phyloP scores from a whole-genome alignment of 2,329 filamentous ascomycete genomes.

The Rasamsonia emersonii region DNA sequence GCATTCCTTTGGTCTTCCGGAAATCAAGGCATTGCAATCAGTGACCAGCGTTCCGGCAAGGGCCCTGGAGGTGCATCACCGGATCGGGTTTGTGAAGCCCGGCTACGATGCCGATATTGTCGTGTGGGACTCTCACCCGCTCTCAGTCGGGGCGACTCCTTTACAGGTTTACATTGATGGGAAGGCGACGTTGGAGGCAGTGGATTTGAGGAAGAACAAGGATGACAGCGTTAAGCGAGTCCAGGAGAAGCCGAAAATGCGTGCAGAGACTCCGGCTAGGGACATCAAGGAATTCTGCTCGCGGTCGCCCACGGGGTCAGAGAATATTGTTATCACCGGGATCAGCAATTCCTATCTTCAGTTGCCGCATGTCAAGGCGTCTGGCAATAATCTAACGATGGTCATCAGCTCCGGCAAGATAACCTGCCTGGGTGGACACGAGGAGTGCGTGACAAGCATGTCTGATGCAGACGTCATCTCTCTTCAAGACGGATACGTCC shows the following conservation, averaged over 20 bases:
- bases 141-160: conserved; percentile 51
- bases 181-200: conserved; percentile 32
- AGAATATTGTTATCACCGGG: conserved; percentile 19
- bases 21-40: conserved; percentile 50
- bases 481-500: conserved; percentile 53
- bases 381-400: conserved; percentile 33
- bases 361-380: conserved; percentile 1
- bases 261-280: conserved; percentile 12
- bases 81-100: conserved; percentile 53
- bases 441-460: conserved; percentile 34
- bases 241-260: conserved; percentile 14
- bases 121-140: conserved; percentile 55
- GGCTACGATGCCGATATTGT: conserved; percentile 55
- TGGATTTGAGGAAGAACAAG: conserved; percentile 23
- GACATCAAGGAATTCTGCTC: conserved; percentile 14
- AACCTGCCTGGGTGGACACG: conserved; percentile 49
- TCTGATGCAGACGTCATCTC: conserved; percentile 33
- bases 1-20: conserved; percentile 51
- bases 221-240: conserved; percentile 10
- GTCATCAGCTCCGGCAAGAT: conserved; percentile 47
- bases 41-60: conserved; percentile 54
- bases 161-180: conserved; percentile 59
- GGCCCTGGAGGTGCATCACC: conserved; percentile 48
- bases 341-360: conserved; percentile 25
- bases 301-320: conserved; percentile 13